Percentiles rank a stretch among this genome's conserved stretches.
These are phyloP conservation scores for Phytophthora tentaculata DNA, from an alignment of 352 stramenopile species.

Conservation along the genomic window DNA sequence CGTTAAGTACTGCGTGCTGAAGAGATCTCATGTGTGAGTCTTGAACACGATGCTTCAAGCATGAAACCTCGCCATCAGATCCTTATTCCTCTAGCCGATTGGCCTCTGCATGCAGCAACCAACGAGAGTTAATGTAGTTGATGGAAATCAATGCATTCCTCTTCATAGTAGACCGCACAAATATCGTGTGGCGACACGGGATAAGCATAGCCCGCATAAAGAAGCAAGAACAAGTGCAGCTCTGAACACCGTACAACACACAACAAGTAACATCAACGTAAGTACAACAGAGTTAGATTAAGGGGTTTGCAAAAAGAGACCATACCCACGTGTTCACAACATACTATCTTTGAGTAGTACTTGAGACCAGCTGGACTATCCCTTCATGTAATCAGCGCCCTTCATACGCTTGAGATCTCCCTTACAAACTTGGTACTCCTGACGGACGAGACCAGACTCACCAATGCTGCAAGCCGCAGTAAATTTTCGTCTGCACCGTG, in stretches of 20 bases:
- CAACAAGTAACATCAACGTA: neutral
- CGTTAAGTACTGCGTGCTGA: constrained; percentile 6
- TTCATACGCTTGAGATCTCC: neutral
- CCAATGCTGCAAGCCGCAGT: constrained; percentile 1
- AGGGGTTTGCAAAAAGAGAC: too few relatives aligned
- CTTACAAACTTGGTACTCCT: constrained; percentile 9
- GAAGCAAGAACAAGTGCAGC: constrained; percentile 3
- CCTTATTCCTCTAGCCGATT: constrained; percentile 4
- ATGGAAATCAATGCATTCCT: constrained; percentile 9
- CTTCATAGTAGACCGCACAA: neutral
- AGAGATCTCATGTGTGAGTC: neutral
- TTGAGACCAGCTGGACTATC: neutral
- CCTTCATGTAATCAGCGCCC: constrained; percentile 5
- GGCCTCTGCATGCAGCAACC: constrained; percentile 1
- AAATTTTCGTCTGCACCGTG: constrained; percentile 4
- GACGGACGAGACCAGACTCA: neutral
- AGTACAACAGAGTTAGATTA: too few relatives aligned
- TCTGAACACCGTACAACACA: neutral
- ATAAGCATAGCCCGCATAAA: neutral
- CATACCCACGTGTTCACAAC: constrained; percentile 3
- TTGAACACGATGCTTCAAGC: neutral
- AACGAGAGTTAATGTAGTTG: constrained; percentile 9
- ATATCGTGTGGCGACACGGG: constrained; percentile 10
- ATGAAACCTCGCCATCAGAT: constrained; percentile 5
- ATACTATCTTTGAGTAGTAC: neutral